Evolutionary conservation across 2,329 filamentous ascomycete species (phyloP), one percentile per base, ranked within the genome.

Genomic region (Ophiostoma montium): DNA sequence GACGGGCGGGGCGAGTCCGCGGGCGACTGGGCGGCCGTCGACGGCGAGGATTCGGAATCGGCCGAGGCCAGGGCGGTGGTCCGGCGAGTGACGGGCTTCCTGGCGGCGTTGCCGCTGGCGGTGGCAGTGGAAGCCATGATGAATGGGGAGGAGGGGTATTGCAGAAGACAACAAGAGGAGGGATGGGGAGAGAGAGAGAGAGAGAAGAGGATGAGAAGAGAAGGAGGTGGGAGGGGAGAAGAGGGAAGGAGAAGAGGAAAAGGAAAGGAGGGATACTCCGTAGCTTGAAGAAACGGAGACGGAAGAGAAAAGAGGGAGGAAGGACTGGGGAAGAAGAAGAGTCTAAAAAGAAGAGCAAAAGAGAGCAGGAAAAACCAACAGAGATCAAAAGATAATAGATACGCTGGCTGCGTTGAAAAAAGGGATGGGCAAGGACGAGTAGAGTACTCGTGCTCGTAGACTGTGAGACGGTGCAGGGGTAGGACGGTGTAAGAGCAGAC

Each of bases 1-100:
- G 78, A 82, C 27, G 61, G 69, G 44, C 73, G 70, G 36, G 78
- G 78, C 12, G 76, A 80, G 60, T 80, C 77, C 50, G 63, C 64
- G 23, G 78, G 78, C 3, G 77, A 79, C 46, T 70, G 75, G 39
- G 68, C 68, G 50, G 74, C 71, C 12, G 78, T 78, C 4, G 74
- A 74, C 49, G 76, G 75, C 2, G 65, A 62, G 18, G 71, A 73
- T 48, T 66, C 72, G 47, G 65, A 66, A 41, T 68, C 66, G 19
- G 56, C 47, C 13, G 65, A 65, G 49, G 60, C 62, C 12, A 65
- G 61, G 16, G 69, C 70, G 54, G 66, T 59, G 49, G 70, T 72
- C 50, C 74, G 69, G 57, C 71, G 69, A 48, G 74, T 64, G 48
- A 66, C 64, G 45, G 68, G 65, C 59, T 67, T 65, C 58, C 62